Conservation (phyloP, 768 basidiomycete species). For the Gloeopeniophorella convolvens region DNA sequence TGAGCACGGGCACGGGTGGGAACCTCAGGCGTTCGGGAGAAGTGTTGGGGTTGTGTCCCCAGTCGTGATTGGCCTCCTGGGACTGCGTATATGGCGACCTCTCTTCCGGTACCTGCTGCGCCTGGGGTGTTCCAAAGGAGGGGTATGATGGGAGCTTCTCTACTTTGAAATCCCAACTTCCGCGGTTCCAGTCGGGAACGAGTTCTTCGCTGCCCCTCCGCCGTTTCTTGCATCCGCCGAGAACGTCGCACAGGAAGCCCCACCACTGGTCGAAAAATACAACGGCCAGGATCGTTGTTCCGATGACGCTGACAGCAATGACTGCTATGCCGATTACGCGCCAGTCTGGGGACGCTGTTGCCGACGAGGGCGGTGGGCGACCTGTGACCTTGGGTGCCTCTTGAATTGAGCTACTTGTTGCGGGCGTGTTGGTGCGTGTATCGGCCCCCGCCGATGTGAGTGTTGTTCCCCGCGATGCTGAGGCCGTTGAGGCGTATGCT, state of each 20-base stretch:
- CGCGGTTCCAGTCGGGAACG: constrained; percentile 57
- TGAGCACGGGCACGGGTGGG: neutral
- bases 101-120: constrained; percentile 5
- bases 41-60: neutral
- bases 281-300: constrained; percentile 45
- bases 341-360: constrained; percentile 37
- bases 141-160: constrained; percentile 27
- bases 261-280: constrained; percentile 71
- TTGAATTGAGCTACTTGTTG: neutral
- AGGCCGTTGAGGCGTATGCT: neutral
- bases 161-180: constrained; percentile 46
- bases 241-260: constrained; percentile 48
- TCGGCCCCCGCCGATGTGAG: neutral
- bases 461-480: neutral
- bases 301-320: constrained; percentile 55
- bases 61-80: neutral
- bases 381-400: neutral
- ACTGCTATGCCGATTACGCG: constrained; percentile 64
- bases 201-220: constrained; percentile 42
- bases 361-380: neutral
- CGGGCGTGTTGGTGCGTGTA: neutral
- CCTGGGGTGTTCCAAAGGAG: constrained; percentile 24
- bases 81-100: neutral
- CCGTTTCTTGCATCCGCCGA: constrained; percentile 32
- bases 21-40: neutral